phyloP scores from a whole-genome alignment of 345 rosid genomes.

The Chamaenerion angustifolium region DNA sequence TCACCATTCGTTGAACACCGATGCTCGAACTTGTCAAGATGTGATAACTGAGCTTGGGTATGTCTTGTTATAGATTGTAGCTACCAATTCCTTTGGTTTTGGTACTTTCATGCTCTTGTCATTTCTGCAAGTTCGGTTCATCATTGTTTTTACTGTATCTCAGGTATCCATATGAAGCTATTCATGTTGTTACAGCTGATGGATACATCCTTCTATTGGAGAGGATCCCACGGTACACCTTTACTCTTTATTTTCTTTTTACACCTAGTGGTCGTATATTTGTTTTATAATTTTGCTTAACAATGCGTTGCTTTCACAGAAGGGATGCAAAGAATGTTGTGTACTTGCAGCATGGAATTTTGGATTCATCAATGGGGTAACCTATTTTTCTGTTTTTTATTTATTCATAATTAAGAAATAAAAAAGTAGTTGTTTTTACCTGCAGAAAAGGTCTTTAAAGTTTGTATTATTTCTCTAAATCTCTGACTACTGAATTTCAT shows the following conservation, averaged over 20 bases:
- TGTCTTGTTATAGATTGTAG: background rate
- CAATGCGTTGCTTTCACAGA: constrained; percentile 23
- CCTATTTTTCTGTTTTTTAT: constrained; percentile 1
- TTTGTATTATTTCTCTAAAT: too few species aligned
- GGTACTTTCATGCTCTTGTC: too few species aligned
- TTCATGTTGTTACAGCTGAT: constrained; percentile 72
- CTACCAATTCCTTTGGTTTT: too few species aligned
- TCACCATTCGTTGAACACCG: constrained; percentile 62
- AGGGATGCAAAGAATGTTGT: constrained; percentile 83
- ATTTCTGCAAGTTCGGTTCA: constrained; percentile 3
- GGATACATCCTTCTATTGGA: constrained; percentile 89
- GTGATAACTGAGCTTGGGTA: constrained; percentile 93
- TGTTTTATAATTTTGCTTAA: constrained; percentile 6
- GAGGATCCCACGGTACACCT: constrained; percentile 72
- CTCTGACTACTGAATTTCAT: background rate
- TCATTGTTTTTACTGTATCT: constrained; percentile 7
- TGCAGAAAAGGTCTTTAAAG: too few species aligned
- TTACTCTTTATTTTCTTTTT: constrained; percentile 6
- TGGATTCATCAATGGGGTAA: constrained; percentile 96
- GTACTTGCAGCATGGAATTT: constrained; percentile 75
- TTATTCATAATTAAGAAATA: too few species aligned
- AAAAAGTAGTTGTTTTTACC: too few species aligned
- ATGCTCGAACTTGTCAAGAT: constrained; percentile 84
- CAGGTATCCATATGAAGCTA: constrained; percentile 91
- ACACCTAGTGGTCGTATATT: constrained; percentile 7